Evolutionary conservation across 805 yeast species (phyloP), one percentile per base, ranked within the genome.

Genomic region (Candida vartiovaarae): DNA sequence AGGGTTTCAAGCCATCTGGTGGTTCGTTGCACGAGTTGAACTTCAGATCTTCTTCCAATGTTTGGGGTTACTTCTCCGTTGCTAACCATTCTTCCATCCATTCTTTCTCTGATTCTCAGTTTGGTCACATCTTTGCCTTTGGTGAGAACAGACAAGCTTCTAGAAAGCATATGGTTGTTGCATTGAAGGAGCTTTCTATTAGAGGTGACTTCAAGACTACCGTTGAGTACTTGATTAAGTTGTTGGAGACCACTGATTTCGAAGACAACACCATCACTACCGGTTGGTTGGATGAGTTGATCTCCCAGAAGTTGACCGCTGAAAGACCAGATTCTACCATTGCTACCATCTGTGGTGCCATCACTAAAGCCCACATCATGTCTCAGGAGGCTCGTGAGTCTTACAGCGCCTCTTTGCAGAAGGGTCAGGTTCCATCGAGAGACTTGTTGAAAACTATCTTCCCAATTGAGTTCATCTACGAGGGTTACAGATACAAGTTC

Each of bases 21-120:
- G 99, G 99, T 71, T 80, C 89, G 43, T 75, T 93, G 68, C 96
- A 90, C 56, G 99, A 93, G 66, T 78, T 93, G 64, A 95, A 93
- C 64, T 91, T 93, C 76, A 77, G 98, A 65, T 95, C 99, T 4
- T 84, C 95, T 32, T 89, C 97, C 8, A 91, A 93, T 57, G 99
- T 95, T 40, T 93, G 99, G 99, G 99, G 99, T 72, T 93, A 93
- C 66, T 93, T 93, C 78, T 88, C 96, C 20, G 98, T 93, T 42
- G 88, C 93, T 55, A 89, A 86, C 68, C 91, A 87, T 64, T 95
- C 98, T 49, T 90, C 96, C 42, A 95, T 93, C 59, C 99, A 93
- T 68, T 89, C 97, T 4, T 95, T 89, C 71, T 84, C 96, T 29
- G 99, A 93, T 67, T 91, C 99, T 44, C 99, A 93, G 69, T 93